Conservation (phyloP, 768 basidiomycete genomes). For the Pisolithus tinctorius region DNA sequence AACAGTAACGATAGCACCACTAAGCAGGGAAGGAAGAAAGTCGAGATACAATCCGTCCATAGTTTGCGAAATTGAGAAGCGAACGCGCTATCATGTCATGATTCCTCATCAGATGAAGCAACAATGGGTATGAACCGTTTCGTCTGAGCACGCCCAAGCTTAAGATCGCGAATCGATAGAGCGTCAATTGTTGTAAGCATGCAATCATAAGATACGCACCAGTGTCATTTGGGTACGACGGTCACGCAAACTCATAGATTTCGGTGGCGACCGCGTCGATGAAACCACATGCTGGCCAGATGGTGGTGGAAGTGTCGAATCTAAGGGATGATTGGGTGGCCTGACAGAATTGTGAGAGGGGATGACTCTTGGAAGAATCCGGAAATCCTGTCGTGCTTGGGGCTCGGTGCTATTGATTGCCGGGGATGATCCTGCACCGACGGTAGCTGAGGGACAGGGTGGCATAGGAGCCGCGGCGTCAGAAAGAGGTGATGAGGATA, state of each 20-base stretch:
- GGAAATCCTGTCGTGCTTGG: not conserved
- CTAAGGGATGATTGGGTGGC: not conserved
- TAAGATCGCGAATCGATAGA: not conserved
- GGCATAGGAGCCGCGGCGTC: no score
- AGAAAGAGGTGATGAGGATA: no score
- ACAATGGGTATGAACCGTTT: constrained; percentile 24
- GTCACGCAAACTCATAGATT: constrained; percentile 26
- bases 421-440: no score
- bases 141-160: constrained; percentile 21
- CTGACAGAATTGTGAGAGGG: not conserved
- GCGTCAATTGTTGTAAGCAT: not conserved
- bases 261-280: constrained; percentile 9
- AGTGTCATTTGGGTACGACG: constrained; percentile 24
- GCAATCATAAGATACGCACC: constrained; percentile 12
- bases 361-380: not conserved
- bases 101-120: constrained; percentile 27
- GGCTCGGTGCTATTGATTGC: not conserved
- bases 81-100: constrained; percentile 1
- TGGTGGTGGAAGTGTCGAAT: not conserved
- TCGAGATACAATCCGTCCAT: not conserved
- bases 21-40: not conserved
- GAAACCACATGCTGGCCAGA: not conserved
- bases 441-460: no score
- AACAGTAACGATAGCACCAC: no score
- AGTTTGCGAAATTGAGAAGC: not conserved